Base-by-base conservation (phyloP, 139 green algal genomes). In the Micromonas commoda region DNA sequence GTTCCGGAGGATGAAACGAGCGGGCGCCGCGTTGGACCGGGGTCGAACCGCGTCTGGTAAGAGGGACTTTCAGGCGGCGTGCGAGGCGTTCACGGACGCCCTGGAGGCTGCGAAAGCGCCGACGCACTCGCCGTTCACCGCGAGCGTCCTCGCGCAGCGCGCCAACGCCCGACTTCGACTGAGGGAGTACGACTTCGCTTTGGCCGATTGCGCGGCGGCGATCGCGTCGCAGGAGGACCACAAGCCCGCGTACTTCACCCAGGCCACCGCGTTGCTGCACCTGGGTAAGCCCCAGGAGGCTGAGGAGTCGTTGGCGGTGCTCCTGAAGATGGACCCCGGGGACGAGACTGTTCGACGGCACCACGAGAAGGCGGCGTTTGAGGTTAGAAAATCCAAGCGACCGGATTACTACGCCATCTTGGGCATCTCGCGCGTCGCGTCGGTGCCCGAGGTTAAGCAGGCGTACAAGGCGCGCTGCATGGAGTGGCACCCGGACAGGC, bases 361-460 rank as follows among this genome's bases (percentile, higher is more conserved):
- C 26, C 45, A 45, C 45, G 71, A 77, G 51, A 77, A 64, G 35
- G 45, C 39, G 21, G 23, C 24, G 13, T 77, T 77, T 32, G 39
- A 79, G 6, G 52, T 79, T 19, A 53, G 26, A 2, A 79, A 71
- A 54, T 1, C 31, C 24, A 51, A 74, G 34, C 1, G 73, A 34
- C 60, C 54, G 26, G 61, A 79, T 33, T 79, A 79, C 35, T 79
- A 79, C 73, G 32, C 54, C n/a, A 71, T 82, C n/a, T 60, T 82
- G 23, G 77, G 77, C 2, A 51, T 70, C 16, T 71, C 77, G 35
- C 32, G 20, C 26, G 26, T 71, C 13, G 77, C 77, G 51, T 69
- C 51, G 21, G 45, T 38, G 45, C 26, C 26, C 16, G 77, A 82
- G 68, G 70, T 82, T 1, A 82, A 76, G 35, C 51, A 51, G 26